Base-by-base conservation (phyloP, 129 eudicot genomes). In the Pulicaria dysenterica region DNA sequence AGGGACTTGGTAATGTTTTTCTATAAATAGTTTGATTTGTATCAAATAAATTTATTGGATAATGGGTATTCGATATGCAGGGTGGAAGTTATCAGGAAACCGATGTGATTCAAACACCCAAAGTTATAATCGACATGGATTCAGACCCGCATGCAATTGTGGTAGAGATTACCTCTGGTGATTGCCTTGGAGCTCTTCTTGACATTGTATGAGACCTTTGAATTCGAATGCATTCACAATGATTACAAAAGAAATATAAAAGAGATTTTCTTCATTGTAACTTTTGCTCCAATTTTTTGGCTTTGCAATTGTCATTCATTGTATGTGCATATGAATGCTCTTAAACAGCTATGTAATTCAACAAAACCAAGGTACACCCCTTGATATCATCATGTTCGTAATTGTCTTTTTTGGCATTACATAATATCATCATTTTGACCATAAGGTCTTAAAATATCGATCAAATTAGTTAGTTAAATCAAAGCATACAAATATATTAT, bases 161-260 rank as follows among this genome's bases (percentile, higher is more conserved):
- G 6, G 95, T 94, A 37, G 94, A 90, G 77, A 73, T 94, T 58
- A 94, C 97, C 40, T 94, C 90, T 2, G 99, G 99, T 36, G 86
- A 94, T 86, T 96, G 99, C 70, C 96, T 94, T 67, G 99, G 99
- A 58, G 93, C 97, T 64, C 97, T 94, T 55, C 91, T 94, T 34
- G 99, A 94, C 75, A 94, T 97, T 0, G 98, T 92, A 87, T 63
- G 83, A 38, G 43, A 7, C 66, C 16, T 19, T 67, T 64, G 37
- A 12, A 7, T 45, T 55, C 15, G 4, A 24, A 8, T 19, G 13
- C 61, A 31, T 17, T 8, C 3, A 34, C 34, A 8, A 31, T 36
- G 16, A 50, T 13, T 50, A 50, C 19, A 50, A 50, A 50, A 50
- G 3, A 49, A n/a, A 4, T 15, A 15, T 53, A 0, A 53, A 14